Conservation (phyloP, 306 rosid genomes). For the Castanea crenata region DNA sequence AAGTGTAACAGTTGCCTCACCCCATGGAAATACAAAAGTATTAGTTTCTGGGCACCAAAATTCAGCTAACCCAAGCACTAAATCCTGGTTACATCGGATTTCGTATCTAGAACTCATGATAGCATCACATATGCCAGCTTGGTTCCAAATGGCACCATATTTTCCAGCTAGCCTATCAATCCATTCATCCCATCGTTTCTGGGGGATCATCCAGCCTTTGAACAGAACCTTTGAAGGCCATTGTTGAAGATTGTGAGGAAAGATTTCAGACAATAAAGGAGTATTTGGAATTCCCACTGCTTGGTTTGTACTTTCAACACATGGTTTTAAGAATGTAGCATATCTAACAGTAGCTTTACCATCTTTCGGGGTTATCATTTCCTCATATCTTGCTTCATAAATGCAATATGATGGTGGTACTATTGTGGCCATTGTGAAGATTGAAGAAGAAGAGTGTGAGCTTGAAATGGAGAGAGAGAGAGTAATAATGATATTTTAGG, state of each 20-base stretch:
- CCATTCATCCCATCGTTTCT: too few species aligned
- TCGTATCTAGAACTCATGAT: constrained; percentile 28
- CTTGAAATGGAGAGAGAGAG: too few species aligned
- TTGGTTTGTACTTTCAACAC: constrained; percentile 14
- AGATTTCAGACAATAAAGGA: too few species aligned
- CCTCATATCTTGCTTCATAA: constrained; percentile 30
- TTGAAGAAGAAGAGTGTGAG: too few species aligned
- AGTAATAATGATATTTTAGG: too few species aligned
- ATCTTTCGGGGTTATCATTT: constrained; percentile 49
- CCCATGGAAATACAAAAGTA: constrained; percentile 45
- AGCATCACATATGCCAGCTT: constrained; percentile 42
- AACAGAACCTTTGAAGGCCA: too few species aligned
- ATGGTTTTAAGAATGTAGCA: constrained; percentile 11
- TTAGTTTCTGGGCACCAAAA: constrained; percentile 42
- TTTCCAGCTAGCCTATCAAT: constrained; percentile 20
- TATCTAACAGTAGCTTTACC: constrained; percentile 7
- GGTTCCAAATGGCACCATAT: constrained; percentile 41
- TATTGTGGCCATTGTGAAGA: not conserved
- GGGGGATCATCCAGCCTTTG: too few species aligned
- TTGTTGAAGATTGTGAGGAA: too few species aligned
- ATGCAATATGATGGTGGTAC: constrained; percentile 12
- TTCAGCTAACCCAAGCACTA: constrained; percentile 34
- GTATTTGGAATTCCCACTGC: not conserved
- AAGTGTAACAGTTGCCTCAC: constrained; percentile 49
- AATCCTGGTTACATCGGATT: constrained; percentile 1